These are phyloP conservation scores for Litchi chinensis DNA, from an alignment of 345 rosid species.

Conservation along the genomic window DNA sequence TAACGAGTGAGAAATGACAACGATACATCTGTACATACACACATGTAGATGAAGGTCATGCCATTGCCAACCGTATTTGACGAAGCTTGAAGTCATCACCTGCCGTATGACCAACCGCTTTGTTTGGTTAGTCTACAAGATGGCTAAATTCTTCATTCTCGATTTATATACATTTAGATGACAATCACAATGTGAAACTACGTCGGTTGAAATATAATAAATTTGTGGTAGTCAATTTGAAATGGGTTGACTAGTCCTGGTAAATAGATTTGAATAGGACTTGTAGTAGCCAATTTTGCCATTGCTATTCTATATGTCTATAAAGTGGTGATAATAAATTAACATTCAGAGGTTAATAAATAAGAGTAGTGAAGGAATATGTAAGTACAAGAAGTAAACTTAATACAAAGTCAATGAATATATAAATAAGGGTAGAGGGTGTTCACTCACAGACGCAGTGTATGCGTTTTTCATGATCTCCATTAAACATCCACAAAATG, in stretches of 20 bases:
- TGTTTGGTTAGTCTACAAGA: background rate
- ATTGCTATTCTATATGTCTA: too few species aligned
- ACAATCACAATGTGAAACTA: too few species aligned
- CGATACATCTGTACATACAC: background rate
- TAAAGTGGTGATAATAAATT: too few species aligned
- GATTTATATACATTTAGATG: too few species aligned
- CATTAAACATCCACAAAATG: constrained; percentile 20
- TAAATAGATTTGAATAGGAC: background rate
- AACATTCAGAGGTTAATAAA: too few species aligned
- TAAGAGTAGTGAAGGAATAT: too few species aligned
- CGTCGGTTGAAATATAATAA: too few species aligned
- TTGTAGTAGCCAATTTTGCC: background rate
- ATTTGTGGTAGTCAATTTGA: too few species aligned
- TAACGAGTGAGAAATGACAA: too few species aligned
- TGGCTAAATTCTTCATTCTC: background rate
- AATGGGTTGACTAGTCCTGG: background rate
- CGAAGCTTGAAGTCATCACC: background rate
- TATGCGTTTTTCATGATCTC: background rate
- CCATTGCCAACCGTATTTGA: background rate
- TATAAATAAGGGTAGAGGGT: background rate
- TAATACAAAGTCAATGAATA: too few species aligned
- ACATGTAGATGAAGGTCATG: background rate
- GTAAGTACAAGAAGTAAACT: background rate
- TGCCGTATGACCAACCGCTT: background rate
- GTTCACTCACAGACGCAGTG: constrained; percentile 9